Evolutionary conservation across 2,329 filamentous ascomycete species (phyloP).

Genomic region (Cryoendolithus antarcticus): DNA sequence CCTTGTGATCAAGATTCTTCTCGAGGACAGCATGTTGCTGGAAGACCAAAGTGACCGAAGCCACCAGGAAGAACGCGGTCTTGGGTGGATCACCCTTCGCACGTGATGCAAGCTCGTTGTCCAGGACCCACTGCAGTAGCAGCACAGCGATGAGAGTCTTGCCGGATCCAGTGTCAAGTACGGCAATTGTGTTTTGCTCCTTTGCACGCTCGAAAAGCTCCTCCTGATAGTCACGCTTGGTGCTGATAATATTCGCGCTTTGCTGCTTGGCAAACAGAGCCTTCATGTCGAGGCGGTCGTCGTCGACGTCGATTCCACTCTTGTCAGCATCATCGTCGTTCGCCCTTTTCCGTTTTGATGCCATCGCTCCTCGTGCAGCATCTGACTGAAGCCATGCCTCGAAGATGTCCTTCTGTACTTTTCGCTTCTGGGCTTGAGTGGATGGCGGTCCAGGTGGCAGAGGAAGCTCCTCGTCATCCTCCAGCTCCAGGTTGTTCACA

Average conservation of each 20-base stretch:
- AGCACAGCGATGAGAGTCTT: slow-evolving; percentile 95
- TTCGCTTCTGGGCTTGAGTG: slow-evolving; percentile 24
- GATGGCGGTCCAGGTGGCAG: slow-evolving; percentile 10
- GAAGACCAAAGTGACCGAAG: slow-evolving; percentile 79
- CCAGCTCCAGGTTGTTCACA: background rate
- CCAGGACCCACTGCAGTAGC: slow-evolving; percentile 62
- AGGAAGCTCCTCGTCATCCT: slow-evolving; percentile 10
- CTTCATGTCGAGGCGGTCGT: slow-evolving; percentile 41
- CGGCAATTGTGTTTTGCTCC: slow-evolving; percentile 74
- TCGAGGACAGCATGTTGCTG: slow-evolving; percentile 78
- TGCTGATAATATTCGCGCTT: slow-evolving; percentile 51
- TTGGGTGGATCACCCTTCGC: slow-evolving; percentile 46
- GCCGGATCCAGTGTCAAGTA: slow-evolving; percentile 87
- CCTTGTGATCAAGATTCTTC: slow-evolving; percentile 64
- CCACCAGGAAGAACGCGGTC: slow-evolving; percentile 72
- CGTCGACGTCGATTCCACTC: slow-evolving; percentile 6
- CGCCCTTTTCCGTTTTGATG: slow-evolving; percentile 13
- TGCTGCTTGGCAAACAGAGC: slow-evolving; percentile 42
- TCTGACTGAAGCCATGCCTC: slow-evolving; percentile 30
- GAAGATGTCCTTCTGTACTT: slow-evolving; percentile 31
- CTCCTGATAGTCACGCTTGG: slow-evolving; percentile 78
- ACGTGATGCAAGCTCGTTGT: slow-evolving; percentile 63
- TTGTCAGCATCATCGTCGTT: slow-evolving; percentile 11
- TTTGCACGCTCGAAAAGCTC: slow-evolving; percentile 87
- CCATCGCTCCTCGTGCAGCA: slow-evolving; percentile 28